Base-by-base conservation (phyloP, 2,329 filamentous ascomycete species). In the Chaetomium sp. region DNA sequence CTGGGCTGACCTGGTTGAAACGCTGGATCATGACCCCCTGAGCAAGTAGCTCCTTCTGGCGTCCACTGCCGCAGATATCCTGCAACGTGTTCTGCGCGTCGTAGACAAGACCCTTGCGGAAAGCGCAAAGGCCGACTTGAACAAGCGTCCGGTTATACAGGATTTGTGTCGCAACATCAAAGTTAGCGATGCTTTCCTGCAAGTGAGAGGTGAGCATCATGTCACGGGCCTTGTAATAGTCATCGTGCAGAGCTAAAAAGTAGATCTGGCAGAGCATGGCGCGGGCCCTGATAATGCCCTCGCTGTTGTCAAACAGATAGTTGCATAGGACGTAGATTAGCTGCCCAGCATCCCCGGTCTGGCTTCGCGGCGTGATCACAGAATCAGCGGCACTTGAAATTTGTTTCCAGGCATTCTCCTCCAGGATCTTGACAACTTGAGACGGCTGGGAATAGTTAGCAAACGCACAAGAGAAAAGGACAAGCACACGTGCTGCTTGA, bases 191-290 rank as follows among this genome's bases (percentile, higher is more conserved):
- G 54, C 89, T 95, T 79, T 99, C 94, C 70, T 96, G 92, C 70
- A 99, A 79, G 77, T 99, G 94, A 14, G 94, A 99, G 91, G 99
- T 99, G 72, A 99, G 84, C 87, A 97, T 95, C 88, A 99, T 92
- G 73, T 99, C 95, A 64, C 94, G 89, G 67, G 94, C 88, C 75
- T 88, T 90, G 82, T 96, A 97, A 81, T 97, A 99, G 67, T 96
- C 87, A 74, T 96, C 91, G 74, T 99, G 94, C 52, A 99, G 82
- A 50, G 94, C 94, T 65, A 96, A 81, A 85, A 96, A 96, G 79
- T 99, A 99, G 61, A 99, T 94, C 75, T 97, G 91, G 79, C 90
- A 96, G 60, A 99, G 81, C 91, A 99, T 97, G 46, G 94, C 92
- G 58, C 94, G 87, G 58, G 92, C 95, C 62, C 92, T 87, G 68